phyloP scores from a whole-genome alignment of 1,284 basidiomycete species.

The Peniophora sp. region DNA sequence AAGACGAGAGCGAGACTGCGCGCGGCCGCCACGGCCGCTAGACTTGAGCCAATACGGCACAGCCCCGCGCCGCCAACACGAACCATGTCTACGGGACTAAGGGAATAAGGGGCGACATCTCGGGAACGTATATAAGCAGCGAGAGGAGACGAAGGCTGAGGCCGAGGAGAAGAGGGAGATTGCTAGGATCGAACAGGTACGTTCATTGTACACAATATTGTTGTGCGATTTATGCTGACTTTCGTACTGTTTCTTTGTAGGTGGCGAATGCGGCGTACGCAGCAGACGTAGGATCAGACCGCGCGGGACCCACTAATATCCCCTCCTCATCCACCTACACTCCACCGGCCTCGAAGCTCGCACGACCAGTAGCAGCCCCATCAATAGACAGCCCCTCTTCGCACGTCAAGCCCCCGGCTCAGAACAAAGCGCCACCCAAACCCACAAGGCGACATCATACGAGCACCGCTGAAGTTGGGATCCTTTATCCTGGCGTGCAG shows the following conservation, averaged over 20 bases:
- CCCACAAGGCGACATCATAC: conserved; percentile 39
- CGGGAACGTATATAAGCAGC: conserved; percentile 87
- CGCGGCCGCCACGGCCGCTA: no score
- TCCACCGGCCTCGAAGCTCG: conserved; percentile 28
- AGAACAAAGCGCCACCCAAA: not conserved
- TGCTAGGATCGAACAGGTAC: conserved; percentile 77
- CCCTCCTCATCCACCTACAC: conserved; percentile 22
- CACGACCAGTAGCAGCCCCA: conserved; percentile 25
- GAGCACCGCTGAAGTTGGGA: conserved; percentile 78
- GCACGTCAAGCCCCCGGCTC: not conserved
- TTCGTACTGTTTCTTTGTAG: no score
- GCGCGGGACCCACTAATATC: conserved; percentile 26
- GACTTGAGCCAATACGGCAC: no score
- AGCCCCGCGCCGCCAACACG: conserved; percentile 88
- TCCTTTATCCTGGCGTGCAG: conserved; percentile 66
- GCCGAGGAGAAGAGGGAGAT: conserved; percentile 86
- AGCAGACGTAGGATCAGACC: conserved; percentile 63
- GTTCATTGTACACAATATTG: no score
- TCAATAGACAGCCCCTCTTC: not conserved
- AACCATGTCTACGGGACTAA: conserved; percentile 89
- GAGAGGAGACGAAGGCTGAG: conserved; percentile 79
- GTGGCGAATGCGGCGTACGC: conserved; percentile 71
- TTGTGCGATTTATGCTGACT: no score
- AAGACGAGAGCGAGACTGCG: no score
- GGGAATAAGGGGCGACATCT: conserved; percentile 92